These are phyloP conservation scores for Stemphylium vesicarium DNA, from an alignment of 2,329 filamentous ascomycete genomes.

Conservation along the genomic window DNA sequence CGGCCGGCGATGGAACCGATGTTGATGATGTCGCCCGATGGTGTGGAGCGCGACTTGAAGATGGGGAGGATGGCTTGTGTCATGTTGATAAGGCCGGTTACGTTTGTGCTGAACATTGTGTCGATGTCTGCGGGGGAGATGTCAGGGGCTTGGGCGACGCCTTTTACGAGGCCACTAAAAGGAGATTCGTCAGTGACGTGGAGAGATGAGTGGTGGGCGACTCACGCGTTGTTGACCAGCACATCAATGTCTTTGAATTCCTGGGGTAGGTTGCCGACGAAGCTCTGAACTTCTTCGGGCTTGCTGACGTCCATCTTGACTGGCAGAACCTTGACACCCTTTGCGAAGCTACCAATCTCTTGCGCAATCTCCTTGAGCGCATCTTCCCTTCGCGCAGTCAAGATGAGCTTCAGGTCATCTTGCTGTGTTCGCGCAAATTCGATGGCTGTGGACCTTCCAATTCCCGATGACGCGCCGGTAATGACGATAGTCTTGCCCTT, in stretches of 20 bases:
- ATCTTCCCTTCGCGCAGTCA: conserved; percentile 88
- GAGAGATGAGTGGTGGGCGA: not conserved
- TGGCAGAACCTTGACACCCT: conserved; percentile 77
- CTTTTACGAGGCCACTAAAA: conserved; percentile 78
- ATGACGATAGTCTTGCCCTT: conserved; percentile 91
- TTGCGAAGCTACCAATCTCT: conserved; percentile 76
- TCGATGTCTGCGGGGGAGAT: conserved; percentile 84
- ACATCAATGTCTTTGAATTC: conserved; percentile 87
- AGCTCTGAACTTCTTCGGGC: conserved; percentile 72
- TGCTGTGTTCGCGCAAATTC: conserved; percentile 91
- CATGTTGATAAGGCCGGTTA: conserved; percentile 94
- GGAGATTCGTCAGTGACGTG: not conserved
- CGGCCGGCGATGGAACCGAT: conserved; percentile 91
- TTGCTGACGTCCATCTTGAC: conserved; percentile 88
- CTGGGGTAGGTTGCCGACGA: conserved; percentile 75
- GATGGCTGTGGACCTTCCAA: conserved; percentile 81
- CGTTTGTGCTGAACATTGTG: conserved; percentile 90
- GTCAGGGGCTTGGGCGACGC: conserved; percentile 81
- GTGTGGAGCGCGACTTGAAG: conserved; percentile 67
- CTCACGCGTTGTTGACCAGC: conserved; percentile 70
- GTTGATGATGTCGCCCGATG: conserved; percentile 89
- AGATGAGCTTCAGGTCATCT: conserved; percentile 77
- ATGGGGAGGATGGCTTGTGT: conserved; percentile 87
- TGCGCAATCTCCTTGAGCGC: conserved; percentile 75
- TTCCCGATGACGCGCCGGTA: conserved; percentile 92